Evolutionary conservation across 192 early-diverging fungal species (phyloP), one percentile per base, ranked within the genome.

Genomic region (Backusella tarrabulga): DNA sequence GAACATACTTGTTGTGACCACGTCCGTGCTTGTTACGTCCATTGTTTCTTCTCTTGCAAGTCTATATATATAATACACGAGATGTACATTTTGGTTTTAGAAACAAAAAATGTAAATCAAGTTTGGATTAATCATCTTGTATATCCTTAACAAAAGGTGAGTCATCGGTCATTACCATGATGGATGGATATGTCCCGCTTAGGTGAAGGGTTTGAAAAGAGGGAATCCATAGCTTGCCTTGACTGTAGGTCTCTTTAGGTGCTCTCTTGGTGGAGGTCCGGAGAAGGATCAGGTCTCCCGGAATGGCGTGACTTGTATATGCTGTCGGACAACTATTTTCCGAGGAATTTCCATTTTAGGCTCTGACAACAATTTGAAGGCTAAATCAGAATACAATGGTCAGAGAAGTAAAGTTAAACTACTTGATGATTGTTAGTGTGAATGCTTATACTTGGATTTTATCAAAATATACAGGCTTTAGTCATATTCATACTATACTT

Each of bases 1-100:
- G 96, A 82, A 99, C 95, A 81, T 92, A 92, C 90, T 95, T 96
- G 84, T 95, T 93, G 93, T 98, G 97, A 83, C 98, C 98, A 88
- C 98, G 96, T 73, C 97, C 97, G 86, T 95, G 89, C 94, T 99
- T 99, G 93, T 92, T 94, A 84, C 98, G 96, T 91, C 98, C 97
- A 90, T 97, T 93, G 88, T 98, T 99, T 90, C 98, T 95, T 93
- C 97, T 95, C 92, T 98, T 99, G 86, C 89, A 85, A 87, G 98
- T 98, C 98, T 98, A 85, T 15, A 32, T 32, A 32, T 32, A 32
- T 32, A 32, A 32, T 32, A 32, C 32, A 32, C 32, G 32, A 32
- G 32, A 3, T 32, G 32, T 32, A 32, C 32, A 3, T 32, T 32
- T 32, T 32, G 32, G 32, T 32, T 32, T 32, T 32, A 32, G 32